These are phyloP conservation scores for Myxozyma udenii DNA, from an alignment of 805 yeast genomes.

Conservation along the genomic window DNA sequence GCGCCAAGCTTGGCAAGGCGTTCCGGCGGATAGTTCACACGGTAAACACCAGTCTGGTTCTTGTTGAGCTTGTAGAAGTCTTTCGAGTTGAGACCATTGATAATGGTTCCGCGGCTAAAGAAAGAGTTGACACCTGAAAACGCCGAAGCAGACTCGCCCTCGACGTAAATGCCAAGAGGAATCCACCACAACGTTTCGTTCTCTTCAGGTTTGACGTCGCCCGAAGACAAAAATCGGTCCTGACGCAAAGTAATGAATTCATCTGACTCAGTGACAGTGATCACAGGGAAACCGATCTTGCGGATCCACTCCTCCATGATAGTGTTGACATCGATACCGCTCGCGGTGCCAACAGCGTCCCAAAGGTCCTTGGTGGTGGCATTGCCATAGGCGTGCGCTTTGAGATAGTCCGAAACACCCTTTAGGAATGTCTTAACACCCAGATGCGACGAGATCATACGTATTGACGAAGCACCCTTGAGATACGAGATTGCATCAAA, in stretches of 20 bases:
- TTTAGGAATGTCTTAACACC: slow-evolving; percentile 73
- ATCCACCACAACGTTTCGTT: slow-evolving; percentile 58
- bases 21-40: slow-evolving; percentile 65
- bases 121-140: slow-evolving; percentile 27
- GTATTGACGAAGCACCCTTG: slow-evolving; percentile 74
- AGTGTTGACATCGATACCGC: slow-evolving; percentile 66
- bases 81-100: slow-evolving; percentile 20
- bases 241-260: slow-evolving; percentile 58
- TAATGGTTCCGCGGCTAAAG: slow-evolving; percentile 34
- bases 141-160: slow-evolving; percentile 26
- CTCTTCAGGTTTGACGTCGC: slow-evolving; percentile 73
- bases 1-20: slow-evolving; percentile 66
- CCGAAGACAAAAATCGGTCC: slow-evolving; percentile 71
- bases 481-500: slow-evolving; percentile 81
- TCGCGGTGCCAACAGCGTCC: slow-evolving; percentile 65
- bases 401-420: slow-evolving; percentile 75
- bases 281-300: slow-evolving; percentile 72
- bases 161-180: slow-evolving; percentile 36
- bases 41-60: slow-evolving; percentile 70
- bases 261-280: slow-evolving; percentile 57
- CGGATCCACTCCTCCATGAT: slow-evolving; percentile 82
- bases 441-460: slow-evolving; percentile 76
- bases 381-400: slow-evolving; percentile 72
- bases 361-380: slow-evolving; percentile 75
- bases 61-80: slow-evolving; percentile 66